A percentile compares a stretch with the other conserved stretches of the same genome.
phyloP scores from a whole-genome alignment of 2,329 filamentous ascomycete species.

The Fusarium abutilonis region DNA sequence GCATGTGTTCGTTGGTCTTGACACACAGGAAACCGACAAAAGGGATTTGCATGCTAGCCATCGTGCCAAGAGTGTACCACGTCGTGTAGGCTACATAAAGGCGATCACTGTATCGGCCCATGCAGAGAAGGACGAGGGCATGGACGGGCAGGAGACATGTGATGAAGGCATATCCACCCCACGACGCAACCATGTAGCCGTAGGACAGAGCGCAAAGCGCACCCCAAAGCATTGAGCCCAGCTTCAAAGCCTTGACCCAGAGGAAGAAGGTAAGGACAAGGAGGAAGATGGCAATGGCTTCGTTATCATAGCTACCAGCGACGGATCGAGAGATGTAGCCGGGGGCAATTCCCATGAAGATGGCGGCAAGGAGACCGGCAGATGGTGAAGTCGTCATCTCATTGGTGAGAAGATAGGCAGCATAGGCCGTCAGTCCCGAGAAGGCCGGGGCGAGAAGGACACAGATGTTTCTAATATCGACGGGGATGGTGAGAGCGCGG shows the following conservation, averaged over 20 bases:
- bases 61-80: conserved; percentile 94
- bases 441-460: conserved; percentile 94
- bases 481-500: conserved; percentile 85
- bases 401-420: conserved; percentile 92
- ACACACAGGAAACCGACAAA: conserved; percentile 98
- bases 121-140: conserved; percentile 91
- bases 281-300: conserved; percentile 98
- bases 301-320: conserved; percentile 98
- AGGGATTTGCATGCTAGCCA: conserved; percentile 99
- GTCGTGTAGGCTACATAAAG: conserved; percentile 97
- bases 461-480: conserved; percentile 99
- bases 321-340: conserved; percentile 98
- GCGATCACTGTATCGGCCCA: conserved; percentile 94
- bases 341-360: conserved; percentile 96
- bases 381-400: conserved; percentile 98
- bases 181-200: conserved; percentile 99
- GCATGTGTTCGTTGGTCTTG: conserved; percentile 98
- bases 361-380: conserved; percentile 90
- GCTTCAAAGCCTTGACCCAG: conserved; percentile 98
- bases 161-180: conserved; percentile 99
- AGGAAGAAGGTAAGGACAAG: conserved; percentile 98
- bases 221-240: conserved; percentile 96
- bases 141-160: conserved; percentile 96
- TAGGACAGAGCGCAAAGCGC: conserved; percentile 95
- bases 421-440: conserved; percentile 92